These are phyloP conservation scores for Colletotrichum cordylinicola DNA, from an alignment of 2,329 filamentous ascomycete species.

Conservation along the genomic window DNA sequence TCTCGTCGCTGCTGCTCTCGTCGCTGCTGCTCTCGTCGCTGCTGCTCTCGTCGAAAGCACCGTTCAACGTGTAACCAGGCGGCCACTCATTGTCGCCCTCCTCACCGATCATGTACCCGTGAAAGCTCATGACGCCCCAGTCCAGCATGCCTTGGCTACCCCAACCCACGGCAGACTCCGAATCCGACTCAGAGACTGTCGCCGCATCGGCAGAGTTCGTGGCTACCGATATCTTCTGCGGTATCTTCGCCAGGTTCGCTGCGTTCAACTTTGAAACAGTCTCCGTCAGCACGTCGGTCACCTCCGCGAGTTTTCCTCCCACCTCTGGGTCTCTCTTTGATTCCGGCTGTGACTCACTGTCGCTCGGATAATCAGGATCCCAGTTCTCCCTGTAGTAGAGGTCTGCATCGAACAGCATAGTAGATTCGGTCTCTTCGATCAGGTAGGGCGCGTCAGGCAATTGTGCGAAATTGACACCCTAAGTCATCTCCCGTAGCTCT, in stretches of 20 bases:
- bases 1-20: neutral
- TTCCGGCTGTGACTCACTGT: neutral
- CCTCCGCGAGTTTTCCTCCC: neutral
- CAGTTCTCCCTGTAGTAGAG: neutral
- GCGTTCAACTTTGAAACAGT: neutral
- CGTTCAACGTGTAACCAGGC: neutral
- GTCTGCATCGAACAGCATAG: neutral
- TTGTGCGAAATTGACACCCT: constrained; percentile 44
- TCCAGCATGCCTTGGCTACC: neutral
- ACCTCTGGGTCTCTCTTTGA: neutral
- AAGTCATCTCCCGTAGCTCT: constrained; percentile 53
- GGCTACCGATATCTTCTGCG: neutral
- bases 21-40: neutral
- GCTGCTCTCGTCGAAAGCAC: neutral
- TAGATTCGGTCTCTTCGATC: neutral
- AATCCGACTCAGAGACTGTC: neutral
- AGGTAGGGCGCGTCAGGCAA: constrained; percentile 35
- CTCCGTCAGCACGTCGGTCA: neutral
- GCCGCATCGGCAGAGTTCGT: neutral
- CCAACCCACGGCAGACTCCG: neutral
- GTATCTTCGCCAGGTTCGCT: neutral
- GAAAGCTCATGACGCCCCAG: constrained; percentile 5
- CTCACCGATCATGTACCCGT: neutral
- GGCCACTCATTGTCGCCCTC: neutral
- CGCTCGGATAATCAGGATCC: neutral